phyloP scores from a whole-genome alignment of 768 basidiomycete genomes.

The Pleurotus cornucopiae region DNA sequence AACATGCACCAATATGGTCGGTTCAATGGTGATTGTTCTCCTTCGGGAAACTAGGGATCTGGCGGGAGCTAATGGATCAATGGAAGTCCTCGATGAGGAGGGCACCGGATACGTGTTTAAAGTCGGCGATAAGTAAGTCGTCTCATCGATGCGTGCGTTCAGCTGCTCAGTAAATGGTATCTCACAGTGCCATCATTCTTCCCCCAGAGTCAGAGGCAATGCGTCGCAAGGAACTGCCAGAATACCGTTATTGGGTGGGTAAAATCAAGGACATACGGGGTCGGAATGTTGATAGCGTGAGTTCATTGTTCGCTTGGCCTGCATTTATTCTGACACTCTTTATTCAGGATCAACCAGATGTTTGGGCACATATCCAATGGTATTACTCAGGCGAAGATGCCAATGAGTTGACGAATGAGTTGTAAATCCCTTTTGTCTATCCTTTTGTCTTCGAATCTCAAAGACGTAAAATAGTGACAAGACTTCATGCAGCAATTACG shows the following conservation, averaged over 20 bases:
- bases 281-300: conserved; percentile 15
- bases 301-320: too few species aligned
- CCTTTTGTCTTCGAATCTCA: not conserved
- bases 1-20: conserved; percentile 14
- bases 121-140: conserved; percentile 30
- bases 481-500: conserved; percentile 36
- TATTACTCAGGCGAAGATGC: conserved; percentile 51
- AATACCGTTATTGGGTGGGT: conserved; percentile 49
- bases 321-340: not conserved
- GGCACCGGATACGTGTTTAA: conserved; percentile 25
- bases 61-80: not conserved
- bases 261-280: conserved; percentile 43
- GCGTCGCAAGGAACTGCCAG: conserved; percentile 19
- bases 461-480: conserved; percentile 27
- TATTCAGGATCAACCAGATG: conserved; percentile 24
- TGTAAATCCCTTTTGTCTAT: conserved; percentile 31
- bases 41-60: not conserved
- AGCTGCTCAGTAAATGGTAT: not conserved
- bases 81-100: conserved; percentile 26
- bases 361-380: conserved; percentile 54
- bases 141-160: not conserved
- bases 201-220: conserved; percentile 21
- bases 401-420: conserved; percentile 35
- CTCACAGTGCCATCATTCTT: conserved; percentile 36
- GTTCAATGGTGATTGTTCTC: conserved; percentile 14